Evolutionary conservation across 1,139 yeast genomes (phyloP), one percentile per base, ranked within the genome.

Genomic region (Geotrichum siamense): DNA sequence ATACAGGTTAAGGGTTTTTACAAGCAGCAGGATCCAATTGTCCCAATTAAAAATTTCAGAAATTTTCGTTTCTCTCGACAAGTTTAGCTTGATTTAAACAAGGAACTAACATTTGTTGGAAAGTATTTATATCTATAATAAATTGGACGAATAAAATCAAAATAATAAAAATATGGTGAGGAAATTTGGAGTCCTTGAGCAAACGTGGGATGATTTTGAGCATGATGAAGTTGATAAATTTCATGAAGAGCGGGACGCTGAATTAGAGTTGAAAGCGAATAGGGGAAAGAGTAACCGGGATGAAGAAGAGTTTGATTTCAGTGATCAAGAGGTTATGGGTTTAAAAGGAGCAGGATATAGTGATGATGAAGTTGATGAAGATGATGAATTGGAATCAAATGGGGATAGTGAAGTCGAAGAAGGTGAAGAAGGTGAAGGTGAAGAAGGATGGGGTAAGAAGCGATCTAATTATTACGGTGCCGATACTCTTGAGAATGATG

Each of bases 401-500:
- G 61, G 51, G 5, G 64, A 59, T 29, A 57, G 54, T 16, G 54
- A 43, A 3, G 60, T 50, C 25, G 60, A 52, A 16, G 55, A 53
- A 10, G 56, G 50, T 12, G 60, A 49, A 9, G 56, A 68, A 32
- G 75, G 71, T 8, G 80, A 71, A 3, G 78, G 72, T 29, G 68
- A 60, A 19, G 71, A 70, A 48, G 82, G 82, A 5, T 89, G 98
- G 97, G 97, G 98, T 39, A 69, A 75, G 2, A 73, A 78, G 23
- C 72, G 73, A 50, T 73, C 75, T 52, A 80, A 83, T 54, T 89
- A 86, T 62, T 91, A 77, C 54, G 94, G 94, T 46, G 96, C 93
- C 28, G 89, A 80, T 56, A 80, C 75, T 27, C 63, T 69, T 34
- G 77, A 74, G 48, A 86, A 82, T 51, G 86, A 80, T 32, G 95